Conservation (phyloP, 139 green algal genomes). For the Micractinium sp. region DNA sequence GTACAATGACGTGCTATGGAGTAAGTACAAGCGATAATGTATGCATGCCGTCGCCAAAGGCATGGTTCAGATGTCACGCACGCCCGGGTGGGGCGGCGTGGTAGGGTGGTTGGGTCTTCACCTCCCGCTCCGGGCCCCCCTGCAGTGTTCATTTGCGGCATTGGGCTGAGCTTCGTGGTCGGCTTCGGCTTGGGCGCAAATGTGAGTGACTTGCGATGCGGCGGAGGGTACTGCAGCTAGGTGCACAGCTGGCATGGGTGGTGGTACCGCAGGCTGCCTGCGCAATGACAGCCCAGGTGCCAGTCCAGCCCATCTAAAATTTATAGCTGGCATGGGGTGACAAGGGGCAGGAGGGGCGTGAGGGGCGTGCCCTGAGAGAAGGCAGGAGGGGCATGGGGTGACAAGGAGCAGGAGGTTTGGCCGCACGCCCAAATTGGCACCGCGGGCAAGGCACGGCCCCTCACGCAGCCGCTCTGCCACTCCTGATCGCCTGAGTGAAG, state of each 20-base stretch:
- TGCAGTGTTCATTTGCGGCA: background rate
- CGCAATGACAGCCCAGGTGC: no score
- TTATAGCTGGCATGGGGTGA: no score
- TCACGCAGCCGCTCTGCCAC: background rate
- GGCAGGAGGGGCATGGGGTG: no score
- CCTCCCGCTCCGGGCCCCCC: no score
- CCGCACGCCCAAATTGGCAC: no score
- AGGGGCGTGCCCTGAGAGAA: no score
- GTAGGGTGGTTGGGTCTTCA: background rate
- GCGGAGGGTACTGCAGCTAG: background rate
- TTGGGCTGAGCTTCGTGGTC: background rate
- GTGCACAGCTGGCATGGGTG: no score
- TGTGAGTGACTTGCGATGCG: background rate
- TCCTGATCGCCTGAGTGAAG: background rate
- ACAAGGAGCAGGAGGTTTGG: no score
- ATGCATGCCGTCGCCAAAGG: background rate
- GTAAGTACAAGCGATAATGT: background rate
- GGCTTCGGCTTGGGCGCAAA: conserved; percentile 1
- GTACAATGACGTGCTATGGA: background rate
- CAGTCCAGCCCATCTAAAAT: no score
- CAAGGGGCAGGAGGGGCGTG: no score
- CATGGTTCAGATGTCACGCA: background rate
- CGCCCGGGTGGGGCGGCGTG: background rate
- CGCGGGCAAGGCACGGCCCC: no score
- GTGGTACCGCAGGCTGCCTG: no score